A percentile compares a stretch with the other conserved stretches of the same genome.
These are phyloP conservation scores for Coemansia sp. DNA, from an alignment of 192 early-diverging fungal genomes.

Conservation along the genomic window DNA sequence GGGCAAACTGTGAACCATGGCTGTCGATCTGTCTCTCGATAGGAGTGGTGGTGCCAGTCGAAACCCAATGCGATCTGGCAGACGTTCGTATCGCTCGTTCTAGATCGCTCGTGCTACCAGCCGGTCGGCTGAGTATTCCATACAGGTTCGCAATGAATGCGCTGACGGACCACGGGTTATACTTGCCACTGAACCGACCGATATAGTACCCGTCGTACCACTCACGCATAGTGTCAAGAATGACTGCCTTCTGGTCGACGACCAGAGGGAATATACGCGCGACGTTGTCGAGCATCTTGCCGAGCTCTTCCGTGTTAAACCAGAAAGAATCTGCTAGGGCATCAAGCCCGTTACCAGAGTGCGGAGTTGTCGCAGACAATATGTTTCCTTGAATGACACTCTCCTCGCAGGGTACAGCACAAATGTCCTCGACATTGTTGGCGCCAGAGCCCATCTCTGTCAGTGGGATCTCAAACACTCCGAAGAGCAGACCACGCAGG, in stretches of 20 bases:
- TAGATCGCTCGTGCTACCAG: neutral
- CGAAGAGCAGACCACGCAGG: slow-evolving; percentile 16
- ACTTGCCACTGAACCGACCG: slow-evolving; percentile 40
- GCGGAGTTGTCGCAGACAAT: slow-evolving; percentile 15
- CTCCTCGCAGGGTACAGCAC: slow-evolving; percentile 28
- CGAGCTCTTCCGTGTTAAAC: slow-evolving; percentile 37
- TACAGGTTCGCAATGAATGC: slow-evolving; percentile 36
- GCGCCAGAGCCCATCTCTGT: slow-evolving; percentile 43
- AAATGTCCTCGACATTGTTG: slow-evolving; percentile 43
- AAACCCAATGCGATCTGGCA: slow-evolving; percentile 23
- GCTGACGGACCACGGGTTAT: no score
- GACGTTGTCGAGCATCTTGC: slow-evolving; percentile 35
- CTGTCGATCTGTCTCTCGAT: slow-evolving; percentile 30
- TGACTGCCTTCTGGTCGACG: slow-evolving; percentile 17
- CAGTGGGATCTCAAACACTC: slow-evolving; percentile 45
- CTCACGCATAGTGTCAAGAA: slow-evolving; percentile 15
- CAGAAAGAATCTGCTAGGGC: slow-evolving; percentile 33
- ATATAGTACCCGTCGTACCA: slow-evolving; percentile 45
- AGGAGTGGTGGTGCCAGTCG: slow-evolving; percentile 21
- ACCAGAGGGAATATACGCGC: slow-evolving; percentile 1
- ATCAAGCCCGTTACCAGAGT: slow-evolving; percentile 31
- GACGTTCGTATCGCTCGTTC: slow-evolving; percentile 7
- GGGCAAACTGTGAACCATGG: slow-evolving; percentile 21
- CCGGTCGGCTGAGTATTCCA: slow-evolving; percentile 9
- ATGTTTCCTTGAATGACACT: slow-evolving; percentile 32